Conservation (phyloP, 129 eudicot species). For the Pseudognaphalium luteoalbum region DNA sequence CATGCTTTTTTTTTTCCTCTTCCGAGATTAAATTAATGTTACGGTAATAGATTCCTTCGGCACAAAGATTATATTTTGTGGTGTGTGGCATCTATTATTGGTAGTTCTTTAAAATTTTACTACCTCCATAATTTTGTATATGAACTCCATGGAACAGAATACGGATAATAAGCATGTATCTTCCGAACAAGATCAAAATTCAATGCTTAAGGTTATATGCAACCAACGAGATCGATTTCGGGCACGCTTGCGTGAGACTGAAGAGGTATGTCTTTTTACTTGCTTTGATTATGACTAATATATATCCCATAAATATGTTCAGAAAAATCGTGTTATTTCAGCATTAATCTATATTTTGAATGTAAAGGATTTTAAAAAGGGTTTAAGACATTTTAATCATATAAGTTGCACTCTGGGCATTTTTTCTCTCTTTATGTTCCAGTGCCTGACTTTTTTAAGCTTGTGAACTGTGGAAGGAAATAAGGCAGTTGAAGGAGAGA, state of each 20-base stretch:
- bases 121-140: constrained; percentile 3
- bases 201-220: constrained; percentile 99
- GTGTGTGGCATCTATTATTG: constrained; percentile 1
- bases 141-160: constrained; percentile 50
- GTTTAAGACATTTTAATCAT: not conserved
- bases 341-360: not conserved
- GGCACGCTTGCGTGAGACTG: constrained; percentile 92
- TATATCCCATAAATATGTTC: not conserved
- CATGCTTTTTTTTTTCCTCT: not conserved
- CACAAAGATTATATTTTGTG: not conserved
- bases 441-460: constrained; percentile 4
- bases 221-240: constrained; percentile 96
- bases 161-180: constrained; percentile 67
- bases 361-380: not conserved
- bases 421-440: not conserved
- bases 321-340: not conserved
- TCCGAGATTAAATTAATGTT: not conserved
- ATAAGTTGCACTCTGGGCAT: not conserved
- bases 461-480: constrained; percentile 54
- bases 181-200: constrained; percentile 88
- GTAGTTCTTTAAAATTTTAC: not conserved
- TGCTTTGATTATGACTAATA: not conserved
- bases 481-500: constrained; percentile 90
- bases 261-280: constrained; percentile 60
- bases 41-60: not conserved